phyloP scores from a whole-genome alignment of 306 rosid genomes.

The Prunus dulcis region DNA sequence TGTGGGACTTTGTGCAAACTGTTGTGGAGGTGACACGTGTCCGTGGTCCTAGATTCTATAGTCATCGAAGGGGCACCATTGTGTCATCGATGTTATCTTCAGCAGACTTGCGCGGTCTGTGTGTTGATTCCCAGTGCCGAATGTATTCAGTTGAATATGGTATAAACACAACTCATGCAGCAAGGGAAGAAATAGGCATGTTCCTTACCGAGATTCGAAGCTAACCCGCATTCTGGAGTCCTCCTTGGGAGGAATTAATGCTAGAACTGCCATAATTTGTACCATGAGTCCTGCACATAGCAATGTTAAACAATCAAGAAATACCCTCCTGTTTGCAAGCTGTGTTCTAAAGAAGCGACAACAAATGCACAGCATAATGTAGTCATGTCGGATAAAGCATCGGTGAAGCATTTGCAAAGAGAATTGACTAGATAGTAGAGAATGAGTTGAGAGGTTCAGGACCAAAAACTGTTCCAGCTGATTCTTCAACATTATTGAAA shows the following conservation, averaged over 20 bases:
- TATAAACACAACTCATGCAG: slow-evolving; percentile 41
- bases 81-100: no score
- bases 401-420: slow-evolving; percentile 86
- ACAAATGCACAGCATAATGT: slow-evolving; percentile 90
- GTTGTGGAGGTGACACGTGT: no score
- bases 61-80: no score
- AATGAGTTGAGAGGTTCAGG: slow-evolving; percentile 62
- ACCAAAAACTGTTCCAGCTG: slow-evolving; percentile 30
- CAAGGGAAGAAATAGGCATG: slow-evolving; percentile 92
- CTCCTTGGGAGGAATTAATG: slow-evolving; percentile 85
- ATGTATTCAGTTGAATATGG: no score
- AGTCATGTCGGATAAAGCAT: slow-evolving; percentile 87
- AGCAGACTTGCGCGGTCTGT: no score
- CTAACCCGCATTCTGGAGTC: slow-evolving; percentile 96
- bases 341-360: slow-evolving; percentile 90
- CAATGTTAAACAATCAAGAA: slow-evolving; percentile 91
- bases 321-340: slow-evolving; percentile 95
- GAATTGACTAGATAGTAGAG: slow-evolving; percentile 75
- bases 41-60: no score
- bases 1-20: no score
- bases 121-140: no score
- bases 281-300: slow-evolving; percentile 92
- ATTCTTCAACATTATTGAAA: slow-evolving; percentile 30
- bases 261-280: slow-evolving; percentile 94
- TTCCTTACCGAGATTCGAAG: slow-evolving; percentile 98